These are phyloP conservation scores for Golubevia pallescens DNA, from an alignment of 1,284 basidiomycete species.

Conservation along the genomic window DNA sequence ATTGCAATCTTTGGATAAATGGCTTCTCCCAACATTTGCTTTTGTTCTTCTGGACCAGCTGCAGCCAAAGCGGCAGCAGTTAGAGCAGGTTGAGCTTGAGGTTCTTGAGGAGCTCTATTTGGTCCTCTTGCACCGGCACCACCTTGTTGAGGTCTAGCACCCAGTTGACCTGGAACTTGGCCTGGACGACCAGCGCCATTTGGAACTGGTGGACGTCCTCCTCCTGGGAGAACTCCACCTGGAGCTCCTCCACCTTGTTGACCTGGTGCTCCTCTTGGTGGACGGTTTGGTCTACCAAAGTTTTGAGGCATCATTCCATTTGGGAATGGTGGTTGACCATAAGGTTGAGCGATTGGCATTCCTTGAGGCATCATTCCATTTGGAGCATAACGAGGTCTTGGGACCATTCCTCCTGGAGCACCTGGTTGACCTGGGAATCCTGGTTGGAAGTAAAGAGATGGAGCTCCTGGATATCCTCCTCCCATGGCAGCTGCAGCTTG, in stretches of 20 bases:
- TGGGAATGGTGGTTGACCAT: constrained; percentile 58
- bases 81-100: constrained; percentile 38
- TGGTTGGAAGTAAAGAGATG: constrained; percentile 60
- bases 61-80: constrained; percentile 60
- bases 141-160: constrained; percentile 13
- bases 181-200: constrained; percentile 35
- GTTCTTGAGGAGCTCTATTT: constrained; percentile 11
- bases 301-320: constrained; percentile 56
- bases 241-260: constrained; percentile 20
- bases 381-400: constrained; percentile 58
- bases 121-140: constrained; percentile 15
- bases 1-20: constrained; percentile 64
- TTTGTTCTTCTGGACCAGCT: constrained; percentile 64
- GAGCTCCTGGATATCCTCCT: constrained; percentile 56
- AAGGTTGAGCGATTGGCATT: constrained; percentile 51
- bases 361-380: constrained; percentile 63
- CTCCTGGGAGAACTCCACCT: constrained; percentile 10
- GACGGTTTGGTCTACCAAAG: constrained; percentile 53
- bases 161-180: constrained; percentile 35
- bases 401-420: constrained; percentile 40
- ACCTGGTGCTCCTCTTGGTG: constrained; percentile 47
- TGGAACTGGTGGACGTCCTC: constrained; percentile 28
- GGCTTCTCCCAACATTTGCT: constrained; percentile 65
- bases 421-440: constrained; percentile 59
- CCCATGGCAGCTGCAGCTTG: constrained; percentile 52